Evolutionary conservation across 2,329 filamentous ascomycete genomes (phyloP), one percentile per base, ranked within the genome.

Genomic region (Curvularia hawaiiensis): DNA sequence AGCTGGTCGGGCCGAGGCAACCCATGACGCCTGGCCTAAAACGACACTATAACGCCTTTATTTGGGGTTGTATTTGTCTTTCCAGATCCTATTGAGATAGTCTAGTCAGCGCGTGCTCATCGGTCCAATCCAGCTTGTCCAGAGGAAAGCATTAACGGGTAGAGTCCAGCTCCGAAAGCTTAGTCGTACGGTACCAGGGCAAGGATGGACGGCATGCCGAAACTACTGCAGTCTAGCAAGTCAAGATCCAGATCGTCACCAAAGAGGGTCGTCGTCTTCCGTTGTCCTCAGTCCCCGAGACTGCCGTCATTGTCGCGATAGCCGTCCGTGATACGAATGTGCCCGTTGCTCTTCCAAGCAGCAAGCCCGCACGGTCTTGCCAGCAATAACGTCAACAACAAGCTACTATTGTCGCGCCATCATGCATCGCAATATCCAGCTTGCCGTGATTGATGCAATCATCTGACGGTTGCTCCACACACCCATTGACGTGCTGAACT

Each of bases 1-100:
- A 31, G n/a, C 28, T 31, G 49, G 44, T 57, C 50, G 50, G 54
- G 33, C 50, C 41, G 41, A 33, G 41, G 50, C 40, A 43, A 12
- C 30, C 33, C 22, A 46, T 11, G 33, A 22, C 10, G n/a, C 28
- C 26, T 43, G 28, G 10, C 41, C 47, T 30, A 47, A 56, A 52
- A n/a, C 48, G 49, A 44, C 47, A 39, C 50, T 40, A 45, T 18
- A 52, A 57, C 38, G 54, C 30, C 18, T 20, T 62, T 72, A 80
- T 71, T 82, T 82, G 20, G 82, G 81, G 62, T 82, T 84, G 79
- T 98, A 97, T 79, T 98, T 98, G 62, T 96, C 92, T 77, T 98
- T 98, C 92, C 94, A 97, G 73, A 98, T 97, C 93, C 92, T 96
- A 73, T 45, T 43, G 40, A 46, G 40, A 52, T 22, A 31, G 18